These are phyloP conservation scores for Pharus latifolius DNA, from an alignment of 176 grass and related monocot genomes.

Conservation along the genomic window DNA sequence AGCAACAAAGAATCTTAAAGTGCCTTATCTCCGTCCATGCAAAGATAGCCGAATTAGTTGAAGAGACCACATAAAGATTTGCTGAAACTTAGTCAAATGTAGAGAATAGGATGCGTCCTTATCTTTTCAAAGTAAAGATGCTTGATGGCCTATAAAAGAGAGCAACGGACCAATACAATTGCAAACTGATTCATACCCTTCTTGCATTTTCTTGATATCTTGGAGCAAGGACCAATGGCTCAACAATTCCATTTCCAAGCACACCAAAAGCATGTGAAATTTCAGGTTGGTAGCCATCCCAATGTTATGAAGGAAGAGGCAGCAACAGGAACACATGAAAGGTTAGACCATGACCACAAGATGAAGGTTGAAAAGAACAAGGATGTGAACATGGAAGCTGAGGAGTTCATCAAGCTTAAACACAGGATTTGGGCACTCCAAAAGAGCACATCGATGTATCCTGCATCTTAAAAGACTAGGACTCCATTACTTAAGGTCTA, in stretches of 20 bases:
- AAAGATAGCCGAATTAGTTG: background rate
- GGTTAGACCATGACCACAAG: background rate
- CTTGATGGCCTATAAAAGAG: conserved; percentile 43
- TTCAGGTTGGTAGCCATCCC: conserved; percentile 23
- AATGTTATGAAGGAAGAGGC: conserved; percentile 13
- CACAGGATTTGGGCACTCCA: conserved; percentile 47
- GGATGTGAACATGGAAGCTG: conserved; percentile 47
- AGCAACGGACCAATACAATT: background rate
- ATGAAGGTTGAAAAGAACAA: conserved; percentile 21
- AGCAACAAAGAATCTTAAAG: background rate
- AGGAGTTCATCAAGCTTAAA: conserved; percentile 53
- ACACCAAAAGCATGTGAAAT: conserved; percentile 15
- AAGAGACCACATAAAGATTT: background rate
- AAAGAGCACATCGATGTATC: conserved; percentile 61
- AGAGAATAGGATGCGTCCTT: conserved; percentile 31
- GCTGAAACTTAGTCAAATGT: background rate
- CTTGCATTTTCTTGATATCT: background rate
- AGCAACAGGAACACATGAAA: background rate
- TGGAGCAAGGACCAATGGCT: background rate
- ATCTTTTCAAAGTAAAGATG: background rate
- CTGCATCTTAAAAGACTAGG: conserved; percentile 11
- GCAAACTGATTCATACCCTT: background rate
- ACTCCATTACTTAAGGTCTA: no score
- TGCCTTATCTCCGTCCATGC: background rate
- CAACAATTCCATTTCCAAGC: background rate